These are phyloP conservation scores for Hygrophorus pudorinus DNA, from an alignment of 768 basidiomycete genomes.

Conservation along the genomic window DNA sequence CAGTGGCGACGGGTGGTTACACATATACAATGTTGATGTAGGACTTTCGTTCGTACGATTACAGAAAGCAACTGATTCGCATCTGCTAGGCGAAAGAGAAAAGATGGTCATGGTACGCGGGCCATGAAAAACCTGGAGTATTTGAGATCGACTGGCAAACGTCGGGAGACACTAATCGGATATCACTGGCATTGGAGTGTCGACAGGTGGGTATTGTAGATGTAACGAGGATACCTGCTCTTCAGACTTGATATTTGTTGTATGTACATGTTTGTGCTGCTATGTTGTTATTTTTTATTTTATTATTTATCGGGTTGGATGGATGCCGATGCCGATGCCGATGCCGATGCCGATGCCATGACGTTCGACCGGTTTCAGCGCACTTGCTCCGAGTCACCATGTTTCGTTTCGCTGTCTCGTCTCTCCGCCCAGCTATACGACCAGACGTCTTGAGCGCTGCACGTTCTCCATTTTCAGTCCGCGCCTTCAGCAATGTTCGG, in stretches of 20 bases:
- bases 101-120: conserved; percentile 57
- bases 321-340: too few species aligned
- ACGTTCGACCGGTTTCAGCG: too few species aligned
- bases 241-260: too few species aligned
- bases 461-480: conserved; percentile 3
- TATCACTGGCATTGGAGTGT: conserved; percentile 63
- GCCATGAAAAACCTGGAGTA: conserved; percentile 48
- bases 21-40: conserved; percentile 64
- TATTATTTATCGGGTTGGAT: conserved; percentile 4
- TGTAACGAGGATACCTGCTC: conserved; percentile 35
- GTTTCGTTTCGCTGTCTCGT: background rate
- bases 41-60: conserved; percentile 11
- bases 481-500: conserved; percentile 19
- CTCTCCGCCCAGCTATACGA: background rate
- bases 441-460: background rate
- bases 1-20: conserved; percentile 67
- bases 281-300: background rate
- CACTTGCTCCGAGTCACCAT: background rate
- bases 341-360: background rate
- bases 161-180: conserved; percentile 40
- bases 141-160: conserved; percentile 74
- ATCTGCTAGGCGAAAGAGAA: conserved; percentile 31
- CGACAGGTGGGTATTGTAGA: conserved; percentile 62
- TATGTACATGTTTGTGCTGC: background rate
- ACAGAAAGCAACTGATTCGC: conserved; percentile 7